Percentiles rank a stretch among this genome's conserved stretches.
Conservation (phyloP, 2,329 filamentous ascomycete species). For the Phaeosphaeria sp. region DNA sequence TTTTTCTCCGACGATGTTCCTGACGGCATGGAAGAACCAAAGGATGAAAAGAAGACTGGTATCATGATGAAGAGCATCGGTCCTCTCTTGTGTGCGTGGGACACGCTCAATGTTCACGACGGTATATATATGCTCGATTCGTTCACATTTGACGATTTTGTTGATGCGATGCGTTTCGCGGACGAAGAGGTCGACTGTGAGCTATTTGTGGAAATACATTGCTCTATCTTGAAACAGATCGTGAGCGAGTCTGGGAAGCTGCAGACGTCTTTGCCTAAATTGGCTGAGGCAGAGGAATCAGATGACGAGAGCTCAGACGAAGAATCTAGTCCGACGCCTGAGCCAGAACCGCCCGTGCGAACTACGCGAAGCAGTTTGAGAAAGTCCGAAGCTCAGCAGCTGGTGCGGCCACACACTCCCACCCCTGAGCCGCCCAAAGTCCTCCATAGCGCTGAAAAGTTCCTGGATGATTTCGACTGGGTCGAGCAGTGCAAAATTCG, state of each 20-base stretch:
- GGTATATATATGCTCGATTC: conserved; percentile 94
- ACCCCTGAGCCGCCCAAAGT: conserved; percentile 45
- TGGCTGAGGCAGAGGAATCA: conserved; percentile 55
- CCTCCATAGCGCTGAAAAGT: conserved; percentile 74
- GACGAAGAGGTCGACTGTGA: conserved; percentile 79
- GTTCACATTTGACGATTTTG: conserved; percentile 96
- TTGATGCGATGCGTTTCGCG: conserved; percentile 82
- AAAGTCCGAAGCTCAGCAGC: conserved; percentile 74
- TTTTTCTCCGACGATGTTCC: conserved; percentile 73
- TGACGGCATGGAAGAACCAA: conserved; percentile 44
- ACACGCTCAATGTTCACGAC: conserved; percentile 97
- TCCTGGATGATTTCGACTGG: conserved; percentile 80
- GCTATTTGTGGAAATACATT: conserved; percentile 89
- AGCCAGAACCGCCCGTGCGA: conserved; percentile 76
- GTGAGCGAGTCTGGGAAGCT: conserved; percentile 82
- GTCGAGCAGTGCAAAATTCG: conserved; percentile 81
- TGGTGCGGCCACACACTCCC: conserved; percentile 47
- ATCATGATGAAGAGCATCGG: conserved; percentile 88
- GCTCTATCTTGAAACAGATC: conserved; percentile 84
- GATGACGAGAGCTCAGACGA: conserved; percentile 60
- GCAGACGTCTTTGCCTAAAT: conserved; percentile 77
- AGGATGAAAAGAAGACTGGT: conserved; percentile 52
- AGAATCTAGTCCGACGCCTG: conserved; percentile 58
- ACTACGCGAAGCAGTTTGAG: conserved; percentile 86
- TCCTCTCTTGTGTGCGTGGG: conserved; percentile 87